Evolutionary conservation across 148 eudicot genomes (phyloP), one percentile per base, ranked within the genome.

Genomic region (Suaeda aralocaspica): DNA sequence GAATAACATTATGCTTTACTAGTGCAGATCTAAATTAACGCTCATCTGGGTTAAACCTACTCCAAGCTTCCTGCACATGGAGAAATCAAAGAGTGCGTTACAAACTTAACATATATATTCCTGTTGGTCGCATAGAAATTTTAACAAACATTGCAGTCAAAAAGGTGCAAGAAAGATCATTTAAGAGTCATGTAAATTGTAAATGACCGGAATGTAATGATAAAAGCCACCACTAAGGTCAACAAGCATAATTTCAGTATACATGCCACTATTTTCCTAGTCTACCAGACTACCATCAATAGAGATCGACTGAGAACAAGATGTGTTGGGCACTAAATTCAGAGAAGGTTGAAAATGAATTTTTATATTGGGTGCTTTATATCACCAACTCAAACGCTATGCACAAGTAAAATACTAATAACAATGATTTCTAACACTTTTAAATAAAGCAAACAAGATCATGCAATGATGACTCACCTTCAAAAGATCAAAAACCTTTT

Each of bases 401-500:
- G n/a, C n/a, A n/a, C n/a, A n/a, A n/a, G n/a, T n/a, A n/a, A n/a
- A n/a, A n/a, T 19, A 26, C 22, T 51, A 29, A 29, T 2, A 18
- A 55, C 48, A 6, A 19, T 2, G 15, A 9, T 6, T 9, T 4
- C 1, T 18, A 61, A 16, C 48, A 18, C 50, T 64, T 48, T 18
- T 29, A 29, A 21, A 22, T 18, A 53, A 34, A 70, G 73, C 33
- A 69, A 46, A 67, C 22, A 29, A 26, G 50, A 49, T 57, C 11
- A 45, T 69, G 45, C 6, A 22, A 59, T 31, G 44, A 31, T 7
- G 11, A 59, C 81, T 19, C 59, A 94, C 99, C 97, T 94, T 91
- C 19, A 94, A 79, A 67, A 94, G 96, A 80, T 91, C 97, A 80
- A 91, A 94, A 64, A 94, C 97, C 83, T 89, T 94, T 82, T 91